A percentile compares a stretch with the other conserved stretches of the same genome.
Evolutionary conservation across 331 rosid species (phyloP).

Genomic region (Quercus lobata): DNA sequence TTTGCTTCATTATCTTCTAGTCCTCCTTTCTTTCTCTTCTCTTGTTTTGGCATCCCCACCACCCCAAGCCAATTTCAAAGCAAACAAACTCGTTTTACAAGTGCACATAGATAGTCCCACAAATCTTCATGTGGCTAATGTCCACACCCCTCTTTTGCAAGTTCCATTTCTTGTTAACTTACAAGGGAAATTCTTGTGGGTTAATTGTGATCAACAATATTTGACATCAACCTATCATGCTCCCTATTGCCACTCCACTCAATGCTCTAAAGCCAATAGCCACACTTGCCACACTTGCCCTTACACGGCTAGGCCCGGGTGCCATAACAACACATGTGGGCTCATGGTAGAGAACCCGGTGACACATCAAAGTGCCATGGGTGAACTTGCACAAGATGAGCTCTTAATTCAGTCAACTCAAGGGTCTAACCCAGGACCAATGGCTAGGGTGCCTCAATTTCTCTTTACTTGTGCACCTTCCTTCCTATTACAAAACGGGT

Average conservation of each 20-base stretch:
- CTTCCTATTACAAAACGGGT: slow-evolving; percentile 22
- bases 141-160: slow-evolving; percentile 26
- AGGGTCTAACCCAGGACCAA: slow-evolving; percentile 21
- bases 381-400: slow-evolving; percentile 49
- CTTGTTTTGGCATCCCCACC: too few species aligned
- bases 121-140: slow-evolving; percentile 41
- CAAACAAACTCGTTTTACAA: slow-evolving; percentile 24
- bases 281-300: slow-evolving; percentile 36
- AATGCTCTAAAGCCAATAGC: slow-evolving; percentile 37
- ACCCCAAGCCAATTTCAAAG: slow-evolving; percentile 10
- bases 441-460: slow-evolving; percentile 29
- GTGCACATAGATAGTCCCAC: slow-evolving; percentile 27
- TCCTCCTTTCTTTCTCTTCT: too few species aligned
- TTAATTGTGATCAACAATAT: slow-evolving; percentile 39
- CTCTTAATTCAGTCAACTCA: slow-evolving; percentile 21
- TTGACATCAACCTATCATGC: slow-evolving; percentile 35
- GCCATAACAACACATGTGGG: slow-evolving; percentile 47
- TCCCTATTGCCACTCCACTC: slow-evolving; percentile 47
- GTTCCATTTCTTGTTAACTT: slow-evolving; percentile 42
- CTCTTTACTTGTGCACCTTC: slow-evolving; percentile 63
- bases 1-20: too few species aligned
- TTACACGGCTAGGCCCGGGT: slow-evolving; percentile 18
- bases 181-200: slow-evolving; percentile 34
- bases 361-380: slow-evolving; percentile 30
- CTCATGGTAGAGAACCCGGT: slow-evolving; percentile 37